Evolutionary conservation across 108 stramenopile species (phyloP), one percentile per base, ranked within the genome.

Genomic region (Skeletonema tropicum): DNA sequence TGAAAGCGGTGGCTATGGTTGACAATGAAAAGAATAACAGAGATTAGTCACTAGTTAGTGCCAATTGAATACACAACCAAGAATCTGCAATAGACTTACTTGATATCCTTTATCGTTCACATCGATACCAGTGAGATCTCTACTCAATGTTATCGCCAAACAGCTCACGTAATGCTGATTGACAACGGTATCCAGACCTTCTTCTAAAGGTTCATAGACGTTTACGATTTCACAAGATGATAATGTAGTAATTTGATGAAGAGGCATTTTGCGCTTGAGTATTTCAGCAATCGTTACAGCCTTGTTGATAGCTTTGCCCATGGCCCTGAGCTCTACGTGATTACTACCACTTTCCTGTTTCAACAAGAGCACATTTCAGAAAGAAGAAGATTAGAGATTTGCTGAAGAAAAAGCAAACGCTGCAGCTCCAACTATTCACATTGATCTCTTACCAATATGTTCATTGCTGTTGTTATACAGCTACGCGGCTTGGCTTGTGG

Each of bases 251-350:
- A 89, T 64, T 73, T 95, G 94, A 68, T 95, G 90, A 19, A 95
- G 79, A 17, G 91, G 91, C 86, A 91, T 84, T 65, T 92, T 92
- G 64, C 89, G 85, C 75, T 95, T 95, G 55, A 95, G 63, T 62
- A 94, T 94, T 67, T 94, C 94, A 1, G 90, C 88, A 61, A 94
- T 92, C 23, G 94, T 94, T 12, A 94, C 91, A n/a, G 90, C 90
- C 73, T 94, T 94, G 83, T 92, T 94, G 76, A 94, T 92, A 13
- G 94, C 94, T 58, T 90, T 84, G 12, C 94, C 94, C 94, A 94
- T 94, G 31, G 94, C 94, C 60, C 90, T 94, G 19, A 94, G 71
- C 64, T 89, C 87, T 45, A 94, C 85, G 30, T 76, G 85, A 26
- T 86, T 79, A 15, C 83, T 85, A 15, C 87, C 88, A 33, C 80